Evolutionary conservation across 768 basidiomycete genomes (phyloP).

Genomic region (Pluteus cervinus): DNA sequence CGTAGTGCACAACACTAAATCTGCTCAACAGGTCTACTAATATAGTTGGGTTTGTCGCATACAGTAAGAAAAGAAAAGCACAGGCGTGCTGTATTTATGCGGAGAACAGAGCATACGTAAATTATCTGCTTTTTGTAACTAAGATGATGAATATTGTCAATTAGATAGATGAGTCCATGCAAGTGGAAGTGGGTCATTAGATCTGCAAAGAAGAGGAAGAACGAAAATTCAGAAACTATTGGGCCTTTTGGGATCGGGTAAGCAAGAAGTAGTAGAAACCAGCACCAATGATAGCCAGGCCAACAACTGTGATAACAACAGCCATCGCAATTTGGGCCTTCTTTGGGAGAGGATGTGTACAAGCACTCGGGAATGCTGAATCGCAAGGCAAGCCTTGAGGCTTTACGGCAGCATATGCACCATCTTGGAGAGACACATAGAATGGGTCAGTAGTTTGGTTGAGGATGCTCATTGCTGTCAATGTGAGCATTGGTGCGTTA

Average conservation of each 20-base stretch:
- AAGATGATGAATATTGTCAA: too few relatives aligned
- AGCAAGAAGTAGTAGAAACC: conserved; percentile 32
- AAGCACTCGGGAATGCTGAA: conserved; percentile 51
- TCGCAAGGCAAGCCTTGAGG: conserved; percentile 79
- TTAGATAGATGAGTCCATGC: too few relatives aligned
- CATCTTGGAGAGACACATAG: conserved; percentile 66
- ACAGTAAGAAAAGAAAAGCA: too few relatives aligned
- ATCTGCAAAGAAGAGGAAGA: too few relatives aligned
- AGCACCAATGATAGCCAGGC: conserved; percentile 47
- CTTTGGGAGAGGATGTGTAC: conserved; percentile 47
- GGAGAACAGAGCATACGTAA: too few relatives aligned
- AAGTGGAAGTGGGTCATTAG: too few relatives aligned
- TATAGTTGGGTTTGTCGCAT: too few relatives aligned
- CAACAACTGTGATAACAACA: conserved; percentile 56
- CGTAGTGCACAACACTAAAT: too few relatives aligned
- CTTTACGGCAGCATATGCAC: conserved; percentile 53
- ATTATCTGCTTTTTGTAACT: too few relatives aligned
- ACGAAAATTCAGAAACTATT: too few relatives aligned
- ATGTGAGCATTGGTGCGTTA: conserved; percentile 83
- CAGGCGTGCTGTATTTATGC: too few relatives aligned
- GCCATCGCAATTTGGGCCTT: conserved; percentile 68
- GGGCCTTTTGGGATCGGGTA: not conserved
- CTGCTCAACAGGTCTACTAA: too few relatives aligned
- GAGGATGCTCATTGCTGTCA: conserved; percentile 73
- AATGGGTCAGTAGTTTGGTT: conserved; percentile 67